Conservation (phyloP, 495 filamentous ascomycete genomes). For the Penicillium canariense region DNA sequence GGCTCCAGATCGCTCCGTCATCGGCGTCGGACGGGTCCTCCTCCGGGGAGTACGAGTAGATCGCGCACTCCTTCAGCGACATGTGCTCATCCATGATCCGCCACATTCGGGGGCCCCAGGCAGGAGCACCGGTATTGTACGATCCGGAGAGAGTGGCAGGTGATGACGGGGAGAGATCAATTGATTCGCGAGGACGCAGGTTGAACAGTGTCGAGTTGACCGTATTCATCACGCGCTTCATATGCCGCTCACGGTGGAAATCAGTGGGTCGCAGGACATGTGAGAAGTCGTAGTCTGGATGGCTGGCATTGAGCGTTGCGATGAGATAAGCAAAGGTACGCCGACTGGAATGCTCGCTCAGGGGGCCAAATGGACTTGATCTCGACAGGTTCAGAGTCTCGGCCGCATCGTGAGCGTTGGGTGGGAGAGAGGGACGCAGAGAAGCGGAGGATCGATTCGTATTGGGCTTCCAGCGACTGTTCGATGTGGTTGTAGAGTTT, state of each 20-base stretch:
- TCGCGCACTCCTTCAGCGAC: constrained; percentile 76
- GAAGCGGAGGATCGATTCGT: constrained; percentile 79
- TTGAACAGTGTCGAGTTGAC: constrained; percentile 84
- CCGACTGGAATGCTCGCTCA: constrained; percentile 81
- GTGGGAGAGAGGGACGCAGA: constrained; percentile 78
- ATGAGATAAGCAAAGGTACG: constrained; percentile 95
- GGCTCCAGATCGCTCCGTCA: constrained; percentile 88
- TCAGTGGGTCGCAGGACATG: constrained; percentile 83
- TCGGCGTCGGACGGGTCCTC: constrained; percentile 88
- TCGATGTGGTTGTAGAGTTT: constrained; percentile 96
- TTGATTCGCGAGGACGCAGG: constrained; percentile 62
- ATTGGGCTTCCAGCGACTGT: constrained; percentile 79
- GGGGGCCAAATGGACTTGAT: constrained; percentile 84
- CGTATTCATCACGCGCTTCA: constrained; percentile 75
- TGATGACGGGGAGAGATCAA: constrained; percentile 45
- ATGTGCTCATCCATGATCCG: constrained; percentile 87
- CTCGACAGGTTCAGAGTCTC: constrained; percentile 70
- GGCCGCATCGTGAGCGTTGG: constrained; percentile 54
- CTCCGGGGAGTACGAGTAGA: constrained; percentile 81
- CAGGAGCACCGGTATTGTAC: constrained; percentile 38
- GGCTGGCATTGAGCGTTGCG: constrained; percentile 94
- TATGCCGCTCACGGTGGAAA: constrained; percentile 74
- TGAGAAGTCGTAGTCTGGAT: constrained; percentile 97
- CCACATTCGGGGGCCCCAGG: constrained; percentile 89
- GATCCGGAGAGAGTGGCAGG: constrained; percentile 44